Evolutionary conservation across 257 asterid genomes (phyloP).

Genomic region (Gentiana macrophylla): DNA sequence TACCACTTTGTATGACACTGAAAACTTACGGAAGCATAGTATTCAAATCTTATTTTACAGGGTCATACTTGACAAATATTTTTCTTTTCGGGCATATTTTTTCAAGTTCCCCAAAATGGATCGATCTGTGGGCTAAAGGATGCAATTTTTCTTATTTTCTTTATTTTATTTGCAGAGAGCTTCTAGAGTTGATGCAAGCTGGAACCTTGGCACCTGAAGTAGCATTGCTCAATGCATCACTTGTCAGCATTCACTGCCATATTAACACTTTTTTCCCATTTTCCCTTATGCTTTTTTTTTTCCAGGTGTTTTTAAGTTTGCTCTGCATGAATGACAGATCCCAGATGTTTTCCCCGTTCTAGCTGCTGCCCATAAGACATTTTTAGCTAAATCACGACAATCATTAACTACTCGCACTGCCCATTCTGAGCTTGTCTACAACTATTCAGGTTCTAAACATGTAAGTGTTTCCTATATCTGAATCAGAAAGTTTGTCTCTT

Average conservation of each 20-base stretch:
- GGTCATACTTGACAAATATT: background rate
- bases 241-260: constrained; percentile 35
- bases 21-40: too few species aligned
- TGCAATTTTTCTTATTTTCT: background rate
- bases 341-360: constrained; percentile 84
- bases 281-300: background rate
- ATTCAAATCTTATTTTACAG: background rate
- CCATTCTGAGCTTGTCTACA: constrained; percentile 93
- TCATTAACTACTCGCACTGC: constrained; percentile 70
- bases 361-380: constrained; percentile 78
- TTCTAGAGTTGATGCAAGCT: constrained; percentile 66
- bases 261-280: background rate
- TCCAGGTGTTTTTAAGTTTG: background rate
- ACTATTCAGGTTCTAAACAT: constrained; percentile 89
- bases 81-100: background rate
- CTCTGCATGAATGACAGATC: constrained; percentile 31
- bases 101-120: background rate
- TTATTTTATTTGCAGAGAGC: constrained; percentile 38
- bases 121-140: too few species aligned
- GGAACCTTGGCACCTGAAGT: constrained; percentile 84
- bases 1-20: too few species aligned
- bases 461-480: constrained; percentile 25
- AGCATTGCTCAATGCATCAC: constrained; percentile 78
- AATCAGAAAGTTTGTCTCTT: background rate
- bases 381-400: constrained; percentile 59